Percentiles rank a stretch among this genome's conserved stretches.
These are phyloP conservation scores for Lyophyllum shimeji DNA, from an alignment of 768 basidiomycete genomes.

Conservation along the genomic window DNA sequence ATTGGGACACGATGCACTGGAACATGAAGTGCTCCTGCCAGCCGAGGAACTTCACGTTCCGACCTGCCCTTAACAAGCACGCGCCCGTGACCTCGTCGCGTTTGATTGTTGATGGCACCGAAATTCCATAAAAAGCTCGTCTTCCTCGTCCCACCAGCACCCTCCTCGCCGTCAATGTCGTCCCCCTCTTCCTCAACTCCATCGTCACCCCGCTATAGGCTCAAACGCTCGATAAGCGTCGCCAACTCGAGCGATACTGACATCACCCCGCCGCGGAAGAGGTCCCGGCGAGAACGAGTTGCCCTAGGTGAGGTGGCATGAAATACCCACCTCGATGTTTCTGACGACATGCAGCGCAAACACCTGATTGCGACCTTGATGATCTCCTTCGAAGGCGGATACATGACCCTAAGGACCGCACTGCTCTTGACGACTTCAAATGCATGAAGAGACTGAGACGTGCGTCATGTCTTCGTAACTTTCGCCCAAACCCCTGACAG, in stretches of 20 bases:
- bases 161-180: conserved; percentile 3
- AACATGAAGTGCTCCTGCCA: too few species aligned
- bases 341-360: conserved; percentile 1
- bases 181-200: conserved; percentile 13
- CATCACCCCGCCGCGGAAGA: conserved; percentile 18
- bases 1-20: too few species aligned
- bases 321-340: not conserved
- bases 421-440: conserved; percentile 17
- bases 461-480: not conserved
- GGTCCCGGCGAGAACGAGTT: conserved; percentile 12
- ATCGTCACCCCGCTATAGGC: conserved; percentile 6
- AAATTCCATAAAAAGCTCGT: not conserved
- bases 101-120: conserved; percentile 12
- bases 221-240: conserved; percentile 9
- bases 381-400: conserved; percentile 16
- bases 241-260: conserved; percentile 22
- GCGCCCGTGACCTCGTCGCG: conserved; percentile 12
- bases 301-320: conserved; percentile 6
- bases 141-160: not conserved
- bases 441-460: conserved; percentile 16
- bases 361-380: conserved; percentile 17
- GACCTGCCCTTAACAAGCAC: conserved; percentile 10
- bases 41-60: too few species aligned
- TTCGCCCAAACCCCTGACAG: not conserved
- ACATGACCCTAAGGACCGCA: conserved; percentile 12